Conservation (phyloP, 2,329 filamentous ascomycete genomes). For the Whalleya microplaca region DNA sequence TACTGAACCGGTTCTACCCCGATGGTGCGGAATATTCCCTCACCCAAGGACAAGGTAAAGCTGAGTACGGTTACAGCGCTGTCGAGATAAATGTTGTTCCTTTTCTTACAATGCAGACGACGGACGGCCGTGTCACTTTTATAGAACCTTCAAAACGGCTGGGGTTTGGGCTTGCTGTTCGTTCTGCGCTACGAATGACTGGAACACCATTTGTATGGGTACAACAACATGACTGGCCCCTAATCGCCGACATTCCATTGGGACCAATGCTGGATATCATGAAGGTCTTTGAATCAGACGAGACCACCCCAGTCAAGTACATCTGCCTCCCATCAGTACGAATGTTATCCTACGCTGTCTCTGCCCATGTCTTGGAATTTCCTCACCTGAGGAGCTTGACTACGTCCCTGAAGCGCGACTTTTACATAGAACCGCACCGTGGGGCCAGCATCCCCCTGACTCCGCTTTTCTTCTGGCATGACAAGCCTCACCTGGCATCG, state of each 20-base stretch:
- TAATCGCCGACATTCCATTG: constrained; percentile 51
- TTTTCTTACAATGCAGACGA: constrained; percentile 41
- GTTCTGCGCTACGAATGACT: constrained; percentile 51
- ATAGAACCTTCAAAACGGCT: constrained; percentile 51
- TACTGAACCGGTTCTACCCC: constrained; percentile 37
- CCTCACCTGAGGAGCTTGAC: constrained; percentile 48
- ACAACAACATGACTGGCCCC: constrained; percentile 61
- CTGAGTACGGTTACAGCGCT: constrained; percentile 51
- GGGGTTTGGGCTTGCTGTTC: constrained; percentile 58
- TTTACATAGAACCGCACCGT: constrained; percentile 26
- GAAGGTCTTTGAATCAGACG: constrained; percentile 38
- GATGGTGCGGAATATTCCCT: constrained; percentile 1
- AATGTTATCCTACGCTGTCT: constrained; percentile 55
- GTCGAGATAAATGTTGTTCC: constrained; percentile 43
- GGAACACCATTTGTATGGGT: constrained; percentile 59
- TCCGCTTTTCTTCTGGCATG: constrained; percentile 62
- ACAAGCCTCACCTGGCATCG: constrained; percentile 58
- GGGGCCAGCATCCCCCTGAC: constrained; percentile 48
- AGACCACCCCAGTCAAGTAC: constrained; percentile 50
- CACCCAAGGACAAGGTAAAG: constrained; percentile 36
- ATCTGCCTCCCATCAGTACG: constrained; percentile 56
- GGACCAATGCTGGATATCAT: constrained; percentile 50
- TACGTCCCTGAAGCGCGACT: constrained; percentile 45
- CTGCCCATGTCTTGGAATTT: constrained; percentile 49
- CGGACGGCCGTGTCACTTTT: constrained; percentile 47